These are phyloP conservation scores for Tolypocladium paradoxum DNA, from an alignment of 2,329 filamentous ascomycete genomes.

Conservation along the genomic window DNA sequence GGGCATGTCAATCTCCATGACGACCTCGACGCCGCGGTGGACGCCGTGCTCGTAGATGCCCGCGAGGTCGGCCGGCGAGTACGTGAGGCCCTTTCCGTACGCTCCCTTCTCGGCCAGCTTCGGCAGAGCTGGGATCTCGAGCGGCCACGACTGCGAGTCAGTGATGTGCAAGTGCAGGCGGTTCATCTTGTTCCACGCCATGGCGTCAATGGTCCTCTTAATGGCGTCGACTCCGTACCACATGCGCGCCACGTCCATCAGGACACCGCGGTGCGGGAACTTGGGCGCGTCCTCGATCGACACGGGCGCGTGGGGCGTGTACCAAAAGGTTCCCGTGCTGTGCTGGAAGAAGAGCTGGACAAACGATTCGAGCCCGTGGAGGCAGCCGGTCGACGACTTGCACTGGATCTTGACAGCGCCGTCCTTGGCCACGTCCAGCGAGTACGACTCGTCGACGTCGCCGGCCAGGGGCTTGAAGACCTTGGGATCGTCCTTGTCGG, in stretches of 20 bases:
- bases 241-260: slow-evolving; percentile 67
- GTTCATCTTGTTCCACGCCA: slow-evolving; percentile 76
- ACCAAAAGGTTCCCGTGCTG: slow-evolving; percentile 45
- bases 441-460: slow-evolving; percentile 67
- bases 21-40: slow-evolving; percentile 44
- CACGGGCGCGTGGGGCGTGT: slow-evolving; percentile 63
- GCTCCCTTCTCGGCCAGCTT: slow-evolving; percentile 62
- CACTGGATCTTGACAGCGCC: slow-evolving; percentile 55
- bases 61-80: slow-evolving; percentile 53
- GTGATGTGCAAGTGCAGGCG: slow-evolving; percentile 71
- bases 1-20: slow-evolving; percentile 54
- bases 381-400: slow-evolving; percentile 55
- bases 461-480: slow-evolving; percentile 52
- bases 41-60: slow-evolving; percentile 62
- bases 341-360: slow-evolving; percentile 71
- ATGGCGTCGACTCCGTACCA: slow-evolving; percentile 60
- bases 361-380: slow-evolving; percentile 67
- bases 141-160: slow-evolving; percentile 76
- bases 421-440: slow-evolving; percentile 44
- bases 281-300: slow-evolving; percentile 61
- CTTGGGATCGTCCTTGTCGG: slow-evolving; percentile 36
- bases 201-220: slow-evolving; percentile 63
- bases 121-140: slow-evolving; percentile 65
- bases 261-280: slow-evolving; percentile 67
- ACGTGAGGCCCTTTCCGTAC: slow-evolving; percentile 56